Base-by-base conservation (phyloP, 768 basidiomycete genomes). In the Cystobasidiopsis lactophilus region DNA sequence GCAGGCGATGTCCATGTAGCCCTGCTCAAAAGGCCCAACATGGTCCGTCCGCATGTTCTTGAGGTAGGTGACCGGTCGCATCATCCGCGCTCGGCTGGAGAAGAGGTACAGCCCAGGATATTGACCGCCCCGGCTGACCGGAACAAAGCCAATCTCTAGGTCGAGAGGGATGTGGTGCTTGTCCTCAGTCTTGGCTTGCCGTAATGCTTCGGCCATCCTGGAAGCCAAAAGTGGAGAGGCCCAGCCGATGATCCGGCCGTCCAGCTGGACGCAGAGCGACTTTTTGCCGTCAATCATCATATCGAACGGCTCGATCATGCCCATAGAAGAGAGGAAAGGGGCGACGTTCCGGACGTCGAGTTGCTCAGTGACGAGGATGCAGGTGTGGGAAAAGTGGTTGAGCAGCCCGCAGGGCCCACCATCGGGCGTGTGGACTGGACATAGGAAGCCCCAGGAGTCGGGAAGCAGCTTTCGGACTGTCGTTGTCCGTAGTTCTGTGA, bases 371-470 rank as follows among this genome's bases (percentile, higher is more conserved):
- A 86, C 74, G 58, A 98, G 82, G 54, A 85, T 81, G 69, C 93
- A 98, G 14, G 82, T 80, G 61, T 85, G 78, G 27, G 88, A 84
- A 37, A 98, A 75, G 65, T 98, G 93, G 68, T 96, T 98, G 52
- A 98, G 77, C 14, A 98, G 75, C 67, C 93, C 93, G 67, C 93
- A 98, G 10, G 93, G 93, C 13, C 88, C 75, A 59, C 93, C 93
- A 72, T 98, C 93, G 19, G 93, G 93, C 1, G 93, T 98, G 64
- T 98, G 93, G 18, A 98, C 93, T 21, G 93, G 93, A 63, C 93
- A 98, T 9, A 98, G 69, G 71, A 98, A 98, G 47, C 89, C 93
- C 93, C 93, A 98, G 31, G 91, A 83, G 68, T 98, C 93, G 23
- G 93, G 93, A 18, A 95, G 71, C 48, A 98, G 71, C 67, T 96